Base-by-base conservation (phyloP, 163 green algal genomes). In the Scenedesmus sp. region DNA sequence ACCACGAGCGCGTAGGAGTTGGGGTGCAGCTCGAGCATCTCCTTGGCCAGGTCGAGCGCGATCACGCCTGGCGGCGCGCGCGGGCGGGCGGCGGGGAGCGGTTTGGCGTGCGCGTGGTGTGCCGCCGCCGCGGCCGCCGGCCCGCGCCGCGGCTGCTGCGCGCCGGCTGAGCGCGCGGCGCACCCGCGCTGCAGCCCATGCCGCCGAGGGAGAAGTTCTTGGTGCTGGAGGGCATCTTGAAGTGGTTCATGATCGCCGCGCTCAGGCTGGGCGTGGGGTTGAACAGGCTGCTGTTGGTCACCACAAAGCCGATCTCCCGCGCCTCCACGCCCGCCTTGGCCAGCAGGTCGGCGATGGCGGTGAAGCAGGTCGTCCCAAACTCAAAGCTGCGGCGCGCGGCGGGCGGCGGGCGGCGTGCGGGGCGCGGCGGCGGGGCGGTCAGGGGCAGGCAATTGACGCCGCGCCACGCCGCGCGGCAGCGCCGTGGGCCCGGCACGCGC, bases 241-340 rank as follows among this genome's bases (percentile, higher is more conserved):
- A 99, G 58, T 94, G 88, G 89, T 99, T 98, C 64, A 99, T 93
- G 56, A 99, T 92, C 94, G 98, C 98, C 34, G 89, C 90, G 10
- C 88, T 88, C 33, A 99, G 89, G 29, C 89, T 97, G 44, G 96
- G 96, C 2, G 96, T 99, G 33, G 96, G 96, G 86, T 97, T 98
- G 90, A 99, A 99, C 26, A 99, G 85, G 42, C 77, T 92, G 91
- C 94, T 98, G 89, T 99, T 99, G 29, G 98, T 90, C n/a, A 99
- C 87, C 39, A 99, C 78, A 70, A 98, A 95, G 83, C 93, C 93
- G 26, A 99, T 91, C 63, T 70, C 72, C 0, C 53, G 28, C 4
- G 75, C 39, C 1, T 53, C 22, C 36, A 77, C 50, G 33, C 71
- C 86, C 14, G 87, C 90, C 73, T 87, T 87, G 24, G 86, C n/a